Conservation (phyloP, 768 basidiomycete genomes). For the Tulasnella sp. region DNA sequence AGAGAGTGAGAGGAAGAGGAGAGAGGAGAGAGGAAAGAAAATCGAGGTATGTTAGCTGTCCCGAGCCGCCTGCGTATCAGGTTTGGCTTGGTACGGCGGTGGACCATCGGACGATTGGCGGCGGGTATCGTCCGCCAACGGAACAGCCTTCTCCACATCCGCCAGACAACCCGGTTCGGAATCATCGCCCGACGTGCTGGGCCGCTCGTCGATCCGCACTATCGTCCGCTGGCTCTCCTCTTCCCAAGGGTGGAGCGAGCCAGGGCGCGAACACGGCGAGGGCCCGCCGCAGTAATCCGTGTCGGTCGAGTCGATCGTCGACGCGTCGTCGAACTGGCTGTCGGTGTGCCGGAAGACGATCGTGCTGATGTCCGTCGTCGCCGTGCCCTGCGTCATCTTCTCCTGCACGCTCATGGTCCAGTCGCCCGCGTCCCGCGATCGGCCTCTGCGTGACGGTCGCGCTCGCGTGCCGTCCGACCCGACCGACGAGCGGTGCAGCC, state of each 20-base stretch:
- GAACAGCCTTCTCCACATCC: background rate
- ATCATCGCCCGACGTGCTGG: background rate
- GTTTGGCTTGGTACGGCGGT: background rate
- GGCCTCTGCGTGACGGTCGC: background rate
- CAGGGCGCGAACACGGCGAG: background rate
- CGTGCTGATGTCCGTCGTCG: background rate
- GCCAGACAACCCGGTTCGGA: background rate
- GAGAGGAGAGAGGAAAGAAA: too few relatives aligned
- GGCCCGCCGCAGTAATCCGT: background rate
- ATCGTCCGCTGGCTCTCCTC: background rate
- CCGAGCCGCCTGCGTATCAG: background rate
- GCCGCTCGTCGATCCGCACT: background rate
- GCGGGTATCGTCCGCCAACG: background rate
- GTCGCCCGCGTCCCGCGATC: background rate
- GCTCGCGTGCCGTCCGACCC: background rate
- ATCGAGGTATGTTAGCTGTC: background rate
- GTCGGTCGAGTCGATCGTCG: background rate
- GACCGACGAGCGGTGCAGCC: background rate
- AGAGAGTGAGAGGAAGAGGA: background rate
- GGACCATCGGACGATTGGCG: background rate
- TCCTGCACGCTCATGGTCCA: slow-evolving; percentile 5
- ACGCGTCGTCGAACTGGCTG: background rate
- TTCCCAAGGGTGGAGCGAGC: background rate
- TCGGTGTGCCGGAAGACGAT: slow-evolving; percentile 5
- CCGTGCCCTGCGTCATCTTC: background rate